Conservation (phyloP, 768 basidiomycete genomes). For the Russula griseocarnosa region DNA sequence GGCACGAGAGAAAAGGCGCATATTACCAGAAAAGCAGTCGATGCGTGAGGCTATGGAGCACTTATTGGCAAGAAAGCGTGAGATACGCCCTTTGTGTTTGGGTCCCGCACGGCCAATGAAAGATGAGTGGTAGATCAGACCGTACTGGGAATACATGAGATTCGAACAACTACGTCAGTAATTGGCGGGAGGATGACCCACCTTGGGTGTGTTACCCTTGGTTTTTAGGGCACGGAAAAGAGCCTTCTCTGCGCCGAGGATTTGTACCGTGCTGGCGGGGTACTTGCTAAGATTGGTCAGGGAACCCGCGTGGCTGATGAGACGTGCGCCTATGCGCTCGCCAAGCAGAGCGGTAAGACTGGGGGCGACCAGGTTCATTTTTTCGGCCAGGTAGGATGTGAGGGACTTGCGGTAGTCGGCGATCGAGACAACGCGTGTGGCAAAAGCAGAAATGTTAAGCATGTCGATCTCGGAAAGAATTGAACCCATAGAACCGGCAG, state of each 20-base stretch:
- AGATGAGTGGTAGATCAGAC: constrained; percentile 93
- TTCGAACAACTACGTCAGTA: not conserved
- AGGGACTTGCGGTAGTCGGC: constrained; percentile 92
- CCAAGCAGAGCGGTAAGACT: constrained; percentile 87
- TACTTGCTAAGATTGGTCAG: constrained; percentile 97
- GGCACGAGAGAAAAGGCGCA: not conserved
- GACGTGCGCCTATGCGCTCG: constrained; percentile 85
- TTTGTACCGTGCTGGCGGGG: constrained; percentile 97
- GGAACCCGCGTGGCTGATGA: constrained; percentile 95
- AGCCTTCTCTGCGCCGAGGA: constrained; percentile 96
- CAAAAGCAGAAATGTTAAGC: constrained; percentile 92
- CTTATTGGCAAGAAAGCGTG: constrained; percentile 98
- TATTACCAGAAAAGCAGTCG: constrained; percentile 82
- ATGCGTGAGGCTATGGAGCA: constrained; percentile 96
- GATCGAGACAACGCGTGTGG: constrained; percentile 83
- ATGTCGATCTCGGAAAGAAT: constrained; percentile 89
- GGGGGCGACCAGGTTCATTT: constrained; percentile 97
- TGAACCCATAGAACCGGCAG: constrained; percentile 91
- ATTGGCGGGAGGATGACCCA: constrained; percentile 31
- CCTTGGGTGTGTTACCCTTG: constrained; percentile 98
- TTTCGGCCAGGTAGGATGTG: constrained; percentile 83
- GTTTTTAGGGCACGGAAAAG: constrained; percentile 97
- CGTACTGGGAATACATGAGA: constrained; percentile 59
- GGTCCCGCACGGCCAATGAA: constrained; percentile 94
- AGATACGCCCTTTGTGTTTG: constrained; percentile 96